A percentile compares a stretch with the other conserved stretches of the same genome.
phyloP scores from a whole-genome alignment of 768 basidiomycete genomes.

The Trametes coccinea region DNA sequence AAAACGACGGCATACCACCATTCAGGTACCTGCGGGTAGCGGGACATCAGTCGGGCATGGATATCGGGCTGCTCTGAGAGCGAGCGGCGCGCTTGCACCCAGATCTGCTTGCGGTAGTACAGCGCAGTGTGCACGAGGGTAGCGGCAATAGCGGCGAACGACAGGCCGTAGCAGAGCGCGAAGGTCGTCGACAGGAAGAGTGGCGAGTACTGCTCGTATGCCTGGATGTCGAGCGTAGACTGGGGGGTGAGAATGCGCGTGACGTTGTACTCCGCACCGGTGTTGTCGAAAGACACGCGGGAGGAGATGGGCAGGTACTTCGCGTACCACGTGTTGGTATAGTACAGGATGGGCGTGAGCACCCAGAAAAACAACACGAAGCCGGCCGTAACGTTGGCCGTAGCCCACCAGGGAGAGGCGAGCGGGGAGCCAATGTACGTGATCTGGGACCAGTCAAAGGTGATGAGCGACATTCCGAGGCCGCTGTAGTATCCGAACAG shows the following conservation, averaged over 20 bases:
- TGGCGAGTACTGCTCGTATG: constrained; percentile 46
- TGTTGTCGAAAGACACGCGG: constrained; percentile 44
- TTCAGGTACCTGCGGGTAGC: constrained; percentile 76
- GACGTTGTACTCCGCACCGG: constrained; percentile 44
- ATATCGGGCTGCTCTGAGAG: constrained; percentile 82
- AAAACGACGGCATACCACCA: constrained; percentile 84
- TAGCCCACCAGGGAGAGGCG: constrained; percentile 82
- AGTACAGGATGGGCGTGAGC: constrained; percentile 63
- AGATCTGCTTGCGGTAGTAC: constrained; percentile 80
- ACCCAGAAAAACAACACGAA: constrained; percentile 74
- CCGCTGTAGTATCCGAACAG: constrained; percentile 61
- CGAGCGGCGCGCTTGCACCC: constrained; percentile 65
- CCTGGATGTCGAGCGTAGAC: constrained; percentile 36
- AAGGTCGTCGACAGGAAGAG: constrained; percentile 61
- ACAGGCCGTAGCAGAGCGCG: constrained; percentile 75
- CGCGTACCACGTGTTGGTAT: constrained; percentile 66
- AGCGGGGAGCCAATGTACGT: constrained; percentile 72
- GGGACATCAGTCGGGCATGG: constrained; percentile 79
- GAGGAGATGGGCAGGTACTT: constrained; percentile 61
- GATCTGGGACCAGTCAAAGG: constrained; percentile 80
- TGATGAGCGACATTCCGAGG: constrained; percentile 65
- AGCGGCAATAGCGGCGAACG: constrained; percentile 81
- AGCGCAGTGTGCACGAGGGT: constrained; percentile 70
- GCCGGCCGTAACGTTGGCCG: constrained; percentile 64
- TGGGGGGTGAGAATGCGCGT: constrained; percentile 39